Evolutionary conservation across 164 flowering plant species (phyloP), one percentile per base, ranked within the genome.

Genomic region (Platanus orientalis): DNA sequence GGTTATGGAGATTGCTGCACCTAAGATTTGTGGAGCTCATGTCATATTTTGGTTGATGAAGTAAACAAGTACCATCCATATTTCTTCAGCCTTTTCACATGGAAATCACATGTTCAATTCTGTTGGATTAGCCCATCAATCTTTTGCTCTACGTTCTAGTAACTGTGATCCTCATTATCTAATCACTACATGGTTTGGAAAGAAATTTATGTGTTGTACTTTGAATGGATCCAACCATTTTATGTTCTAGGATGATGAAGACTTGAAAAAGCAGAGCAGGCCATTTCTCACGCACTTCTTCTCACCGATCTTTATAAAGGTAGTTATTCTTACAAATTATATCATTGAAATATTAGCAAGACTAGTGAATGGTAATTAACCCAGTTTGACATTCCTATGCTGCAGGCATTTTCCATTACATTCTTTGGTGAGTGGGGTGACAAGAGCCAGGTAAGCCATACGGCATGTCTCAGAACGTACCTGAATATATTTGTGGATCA

Each of bases 361-460:
- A 14, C 13, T 42, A 42, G 17, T 10, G 4, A 11, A 13, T 7
- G 44, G 42, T 63, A 11, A 21, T 0, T 26, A n/a, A 52, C 47
- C 50, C 6, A 51, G 54, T 51, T 57, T 20, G 27, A 42, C 6
- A 5, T 65, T 20, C 12, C n/a, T 11, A 34, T 69, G 58, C 6
- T 76, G 68, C 81, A 95, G 97, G 99, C 99, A 62, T 95, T 95
- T 73, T 95, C 99, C 12, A 84, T 95, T 61, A 95, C 90, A 12
- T 95, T 92, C 68, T 95, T 95, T 71, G 99, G 99, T 51, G 99
- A 95, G 75, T 95, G 92, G 96, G 99, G 99, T 75, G 99, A 95
- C 78, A 95, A 84, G 76, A 95, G 99, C 77, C 99, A 95, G 89
- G 99, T 92, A 73, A 69, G 67, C 32, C 59, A 45, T 45, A 49